These are phyloP conservation scores for Pistacia vera DNA, from an alignment of 345 rosid species.

Conservation along the genomic window DNA sequence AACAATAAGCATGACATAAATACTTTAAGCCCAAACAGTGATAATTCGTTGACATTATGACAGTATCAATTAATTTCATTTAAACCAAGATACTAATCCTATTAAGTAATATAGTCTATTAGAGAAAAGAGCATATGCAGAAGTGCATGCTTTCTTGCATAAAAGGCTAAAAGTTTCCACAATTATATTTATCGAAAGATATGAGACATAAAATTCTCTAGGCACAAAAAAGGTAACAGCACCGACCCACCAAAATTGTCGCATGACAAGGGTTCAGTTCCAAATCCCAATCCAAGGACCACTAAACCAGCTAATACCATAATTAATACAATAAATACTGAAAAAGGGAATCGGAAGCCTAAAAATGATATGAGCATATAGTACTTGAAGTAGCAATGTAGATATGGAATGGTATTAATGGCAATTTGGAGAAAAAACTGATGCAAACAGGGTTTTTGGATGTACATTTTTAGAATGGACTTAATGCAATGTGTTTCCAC, in stretches of 20 bases:
- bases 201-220: background rate
- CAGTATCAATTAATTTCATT: background rate
- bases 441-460: background rate
- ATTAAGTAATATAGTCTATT: background rate
- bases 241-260: no score
- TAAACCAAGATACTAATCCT: background rate
- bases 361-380: background rate
- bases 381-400: background rate
- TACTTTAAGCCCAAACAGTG: background rate
- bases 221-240: background rate
- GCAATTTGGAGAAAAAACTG: background rate
- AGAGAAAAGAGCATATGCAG: background rate
- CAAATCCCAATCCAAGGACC: no score
- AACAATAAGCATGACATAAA: background rate
- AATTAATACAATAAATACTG: background rate
- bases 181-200: background rate
- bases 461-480: constrained; percentile 1
- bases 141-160: background rate
- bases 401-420: background rate
- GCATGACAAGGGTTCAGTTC: no score
- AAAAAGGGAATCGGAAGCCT: background rate
- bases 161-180: background rate
- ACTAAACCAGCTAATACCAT: background rate
- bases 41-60: background rate
- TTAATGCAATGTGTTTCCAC: background rate